phyloP scores from a whole-genome alignment of 306 rosid species.

The Cucurbita argyrosperma region DNA sequence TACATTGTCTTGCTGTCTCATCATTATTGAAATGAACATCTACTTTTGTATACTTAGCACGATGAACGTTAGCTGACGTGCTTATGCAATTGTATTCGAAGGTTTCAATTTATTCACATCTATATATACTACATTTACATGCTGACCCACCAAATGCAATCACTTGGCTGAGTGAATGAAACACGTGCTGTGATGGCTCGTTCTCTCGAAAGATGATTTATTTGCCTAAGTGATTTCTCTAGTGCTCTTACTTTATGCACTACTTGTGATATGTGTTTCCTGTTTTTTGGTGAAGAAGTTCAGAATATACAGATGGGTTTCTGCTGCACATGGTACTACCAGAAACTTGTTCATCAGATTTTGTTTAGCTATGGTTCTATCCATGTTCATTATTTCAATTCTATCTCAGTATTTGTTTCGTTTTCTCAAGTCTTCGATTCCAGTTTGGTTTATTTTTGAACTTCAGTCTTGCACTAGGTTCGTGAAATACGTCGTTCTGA shows the following conservation, averaged over 20 bases:
- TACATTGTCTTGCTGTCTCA: neutral
- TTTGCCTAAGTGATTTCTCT: neutral
- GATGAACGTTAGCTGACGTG: neutral
- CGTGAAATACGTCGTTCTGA: neutral
- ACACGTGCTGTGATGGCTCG: neutral
- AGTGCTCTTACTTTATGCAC: neutral
- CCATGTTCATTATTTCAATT: neutral
- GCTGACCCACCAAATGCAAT: neutral
- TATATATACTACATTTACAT: neutral
- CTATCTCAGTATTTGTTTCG: neutral
- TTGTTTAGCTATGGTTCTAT: neutral
- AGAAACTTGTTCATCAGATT: neutral
- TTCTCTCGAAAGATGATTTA: neutral
- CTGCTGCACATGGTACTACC: neutral
- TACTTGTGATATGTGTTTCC: neutral
- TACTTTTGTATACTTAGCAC: neutral
- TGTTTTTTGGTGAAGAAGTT: neutral
- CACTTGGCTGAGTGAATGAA: neutral
- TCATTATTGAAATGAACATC: neutral
- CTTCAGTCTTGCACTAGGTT: neutral
- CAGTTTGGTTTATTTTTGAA: neutral
- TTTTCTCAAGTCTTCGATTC: neutral
- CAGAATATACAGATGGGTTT: neutral
- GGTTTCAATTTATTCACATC: neutral
- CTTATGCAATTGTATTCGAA: conserved; percentile 6